Evolutionary conservation across 2,329 filamentous ascomycete genomes (phyloP).

Genomic region (Bipolaris cookei): DNA sequence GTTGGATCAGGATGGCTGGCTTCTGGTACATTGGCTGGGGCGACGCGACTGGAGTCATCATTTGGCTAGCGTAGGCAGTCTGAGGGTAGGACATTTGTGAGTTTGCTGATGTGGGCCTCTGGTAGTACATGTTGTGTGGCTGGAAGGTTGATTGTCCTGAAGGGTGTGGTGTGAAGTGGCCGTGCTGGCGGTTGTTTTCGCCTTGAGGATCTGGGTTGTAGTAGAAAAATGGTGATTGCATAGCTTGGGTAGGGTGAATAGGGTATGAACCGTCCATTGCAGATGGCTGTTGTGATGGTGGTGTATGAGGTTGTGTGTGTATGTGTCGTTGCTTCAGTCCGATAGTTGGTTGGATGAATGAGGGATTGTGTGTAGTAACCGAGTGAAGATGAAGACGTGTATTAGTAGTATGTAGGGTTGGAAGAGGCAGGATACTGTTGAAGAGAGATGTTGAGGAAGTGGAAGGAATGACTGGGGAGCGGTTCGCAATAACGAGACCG

Average conservation of each 20-base stretch:
- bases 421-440: slow-evolving; percentile 34
- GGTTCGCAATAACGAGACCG: slow-evolving; percentile 48
- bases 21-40: slow-evolving; percentile 77
- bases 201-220: slow-evolving; percentile 78
- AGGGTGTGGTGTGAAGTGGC: slow-evolving; percentile 71
- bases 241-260: slow-evolving; percentile 58
- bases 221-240: slow-evolving; percentile 84
- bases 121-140: slow-evolving; percentile 55
- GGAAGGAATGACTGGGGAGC: slow-evolving; percentile 52
- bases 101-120: slow-evolving; percentile 67
- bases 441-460: slow-evolving; percentile 18
- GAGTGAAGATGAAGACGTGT: slow-evolving; percentile 22
- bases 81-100: slow-evolving; percentile 60
- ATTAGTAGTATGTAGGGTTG: slow-evolving; percentile 35
- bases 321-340: background rate
- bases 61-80: slow-evolving; percentile 64
- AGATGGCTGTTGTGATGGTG: slow-evolving; percentile 15
- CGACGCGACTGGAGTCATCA: slow-evolving; percentile 77
- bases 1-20: slow-evolving; percentile 71
- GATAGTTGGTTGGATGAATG: slow-evolving; percentile 25
- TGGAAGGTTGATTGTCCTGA: slow-evolving; percentile 44
- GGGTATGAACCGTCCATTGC: slow-evolving; percentile 71
- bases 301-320: background rate
- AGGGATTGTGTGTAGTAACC: slow-evolving; percentile 18
- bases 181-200: slow-evolving; percentile 71